These are phyloP conservation scores for Globisporangium solare DNA, from an alignment of 352 stramenopile species.

Conservation along the genomic window DNA sequence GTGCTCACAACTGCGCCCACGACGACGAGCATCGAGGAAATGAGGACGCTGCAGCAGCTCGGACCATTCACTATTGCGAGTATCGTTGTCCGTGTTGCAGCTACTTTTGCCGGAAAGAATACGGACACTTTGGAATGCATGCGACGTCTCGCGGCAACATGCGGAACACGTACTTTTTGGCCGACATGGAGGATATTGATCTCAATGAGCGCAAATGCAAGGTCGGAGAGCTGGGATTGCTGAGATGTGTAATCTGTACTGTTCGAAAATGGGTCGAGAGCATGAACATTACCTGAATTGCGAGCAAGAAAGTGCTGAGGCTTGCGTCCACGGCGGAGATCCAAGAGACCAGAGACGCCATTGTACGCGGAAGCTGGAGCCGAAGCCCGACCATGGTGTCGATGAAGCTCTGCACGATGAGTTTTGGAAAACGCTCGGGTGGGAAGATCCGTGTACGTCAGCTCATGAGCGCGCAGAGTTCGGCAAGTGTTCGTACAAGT, in stretches of 20 bases:
- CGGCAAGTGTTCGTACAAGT: slow-evolving; percentile 64
- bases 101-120: slow-evolving; percentile 70
- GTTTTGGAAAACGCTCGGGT: slow-evolving; percentile 73
- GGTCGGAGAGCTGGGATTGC: slow-evolving; percentile 56
- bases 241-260: slow-evolving; percentile 81
- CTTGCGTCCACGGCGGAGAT: slow-evolving; percentile 45
- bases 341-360: slow-evolving; percentile 54
- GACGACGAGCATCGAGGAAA: slow-evolving; percentile 8
- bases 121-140: slow-evolving; percentile 44
- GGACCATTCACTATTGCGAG: slow-evolving; percentile 50
- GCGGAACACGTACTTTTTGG: slow-evolving; percentile 69
- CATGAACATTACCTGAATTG: slow-evolving; percentile 76
- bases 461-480: slow-evolving; percentile 55
- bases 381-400: slow-evolving; percentile 39
- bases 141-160: slow-evolving; percentile 78
- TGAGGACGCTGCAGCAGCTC: no score
- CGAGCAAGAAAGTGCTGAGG: slow-evolving; percentile 23
- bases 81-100: slow-evolving; percentile 63
- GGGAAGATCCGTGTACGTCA: slow-evolving; percentile 65
- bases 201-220: slow-evolving; percentile 69
- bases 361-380: slow-evolving; percentile 46
- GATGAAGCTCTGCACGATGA: slow-evolving; percentile 73
- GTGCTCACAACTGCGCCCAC: slow-evolving; percentile 39
- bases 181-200: slow-evolving; percentile 54
- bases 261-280: slow-evolving; percentile 68